Percentiles rank a stretch among this genome's conserved stretches.
phyloP scores from a whole-genome alignment of 768 basidiomycete species.

The Leccinum subtestaceum region DNA sequence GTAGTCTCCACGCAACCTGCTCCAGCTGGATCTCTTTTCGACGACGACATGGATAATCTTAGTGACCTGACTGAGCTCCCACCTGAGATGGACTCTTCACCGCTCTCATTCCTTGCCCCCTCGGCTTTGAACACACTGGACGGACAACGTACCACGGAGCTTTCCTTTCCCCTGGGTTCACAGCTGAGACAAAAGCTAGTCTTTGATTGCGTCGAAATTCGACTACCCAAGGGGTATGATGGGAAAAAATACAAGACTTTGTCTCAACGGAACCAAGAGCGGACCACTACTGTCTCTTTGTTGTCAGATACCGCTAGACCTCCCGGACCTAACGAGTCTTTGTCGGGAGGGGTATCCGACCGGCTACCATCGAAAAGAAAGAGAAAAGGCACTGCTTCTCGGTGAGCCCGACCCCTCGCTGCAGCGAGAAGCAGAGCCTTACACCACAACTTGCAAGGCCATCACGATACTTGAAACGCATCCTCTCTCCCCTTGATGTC shows the following conservation, averaged over 20 bases:
- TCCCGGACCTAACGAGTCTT: not conserved
- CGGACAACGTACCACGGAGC: not conserved
- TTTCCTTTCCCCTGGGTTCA: not conserved
- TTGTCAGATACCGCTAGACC: not conserved
- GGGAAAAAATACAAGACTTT: not conserved
- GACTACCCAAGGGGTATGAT: constrained; percentile 12
- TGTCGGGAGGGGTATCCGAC: not conserved
- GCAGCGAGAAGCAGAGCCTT: constrained; percentile 28
- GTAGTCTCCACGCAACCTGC: not conserved
- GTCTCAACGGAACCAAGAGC: constrained; percentile 16
- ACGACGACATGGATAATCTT: constrained; percentile 15
- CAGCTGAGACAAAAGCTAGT: constrained; percentile 15
- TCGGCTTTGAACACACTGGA: not conserved
- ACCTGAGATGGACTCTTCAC: constrained; percentile 21
- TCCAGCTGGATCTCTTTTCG: not conserved
- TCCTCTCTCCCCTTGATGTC: not conserved
- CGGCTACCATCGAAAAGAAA: constrained; percentile 14
- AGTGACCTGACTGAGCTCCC: constrained; percentile 33
- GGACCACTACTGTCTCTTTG: not conserved
- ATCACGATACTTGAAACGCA: constrained; percentile 3
- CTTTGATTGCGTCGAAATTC: constrained; percentile 25
- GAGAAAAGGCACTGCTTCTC: constrained; percentile 29
- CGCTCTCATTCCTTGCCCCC: not conserved
- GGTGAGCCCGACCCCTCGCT: constrained; percentile 32
- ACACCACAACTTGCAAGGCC: constrained; percentile 26